A percentile compares a stretch with the other conserved stretches of the same genome.
These are phyloP conservation scores for Trichosporon sp. DNA, from an alignment of 1,284 basidiomycete genomes.

Conservation along the genomic window DNA sequence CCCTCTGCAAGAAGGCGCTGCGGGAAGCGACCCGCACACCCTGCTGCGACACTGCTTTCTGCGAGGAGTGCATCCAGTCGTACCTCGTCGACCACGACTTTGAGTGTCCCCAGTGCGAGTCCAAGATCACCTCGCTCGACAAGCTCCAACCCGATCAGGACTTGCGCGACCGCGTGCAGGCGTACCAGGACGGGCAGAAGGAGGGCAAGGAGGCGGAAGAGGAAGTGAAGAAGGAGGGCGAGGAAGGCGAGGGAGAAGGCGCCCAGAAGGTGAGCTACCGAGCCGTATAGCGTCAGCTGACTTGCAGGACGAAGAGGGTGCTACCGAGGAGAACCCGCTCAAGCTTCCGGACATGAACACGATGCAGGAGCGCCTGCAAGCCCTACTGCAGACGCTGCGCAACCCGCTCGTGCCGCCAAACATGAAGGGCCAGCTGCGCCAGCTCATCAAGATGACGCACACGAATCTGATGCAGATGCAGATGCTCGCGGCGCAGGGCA, in stretches of 20 bases:
- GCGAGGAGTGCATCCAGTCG: conserved; percentile 92
- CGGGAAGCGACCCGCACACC: conserved; percentile 87
- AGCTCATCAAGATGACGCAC: conserved; percentile 46
- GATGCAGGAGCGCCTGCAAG: conserved; percentile 29
- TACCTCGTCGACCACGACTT: conserved; percentile 90
- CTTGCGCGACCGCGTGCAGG: conserved; percentile 70
- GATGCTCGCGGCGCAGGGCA: conserved; percentile 43
- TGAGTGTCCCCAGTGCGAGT: conserved; percentile 81
- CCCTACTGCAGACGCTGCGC: conserved; percentile 46
- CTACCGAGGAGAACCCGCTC: background rate
- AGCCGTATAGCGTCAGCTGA: background rate
- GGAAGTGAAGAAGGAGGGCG: conserved; percentile 41
- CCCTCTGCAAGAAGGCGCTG: conserved; percentile 85
- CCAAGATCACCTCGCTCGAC: conserved; percentile 81
- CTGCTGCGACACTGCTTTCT: conserved; percentile 85
- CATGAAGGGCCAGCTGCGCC: conserved; percentile 35
- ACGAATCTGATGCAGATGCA: conserved; percentile 51
- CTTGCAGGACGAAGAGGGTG: conserved; percentile 20
- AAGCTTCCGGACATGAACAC: conserved; percentile 34
- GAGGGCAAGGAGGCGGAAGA: conserved; percentile 62
- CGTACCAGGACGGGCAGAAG: conserved; percentile 81
- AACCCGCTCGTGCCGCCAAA: conserved; percentile 39
- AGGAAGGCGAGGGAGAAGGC: conserved; percentile 52
- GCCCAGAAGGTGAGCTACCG: conserved; percentile 34
- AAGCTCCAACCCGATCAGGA: conserved; percentile 77